A percentile compares a stretch with the other conserved stretches of the same genome.
phyloP scores from a whole-genome alignment of 306 rosid species.

The Prunus davidiana region DNA sequence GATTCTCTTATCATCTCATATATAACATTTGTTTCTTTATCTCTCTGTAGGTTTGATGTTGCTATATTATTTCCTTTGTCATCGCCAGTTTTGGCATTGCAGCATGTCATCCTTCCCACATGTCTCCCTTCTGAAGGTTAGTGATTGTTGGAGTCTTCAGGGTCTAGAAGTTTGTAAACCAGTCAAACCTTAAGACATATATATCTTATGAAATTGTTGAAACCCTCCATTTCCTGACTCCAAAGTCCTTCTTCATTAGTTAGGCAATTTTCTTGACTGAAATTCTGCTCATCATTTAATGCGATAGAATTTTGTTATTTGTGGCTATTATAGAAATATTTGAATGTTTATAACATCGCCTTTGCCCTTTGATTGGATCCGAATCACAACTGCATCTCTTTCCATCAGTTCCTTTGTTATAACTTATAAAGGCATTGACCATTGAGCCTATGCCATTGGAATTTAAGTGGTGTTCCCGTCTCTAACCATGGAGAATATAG shows the following conservation, averaged over 20 bases:
- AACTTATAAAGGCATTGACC: neutral
- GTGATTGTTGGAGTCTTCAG: slow-evolving; percentile 21
- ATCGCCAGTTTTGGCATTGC: slow-evolving; percentile 87
- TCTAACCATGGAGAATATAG: neutral
- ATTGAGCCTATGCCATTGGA: neutral
- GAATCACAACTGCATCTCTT: neutral
- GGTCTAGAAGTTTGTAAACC: neutral
- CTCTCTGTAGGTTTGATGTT: slow-evolving; percentile 71
- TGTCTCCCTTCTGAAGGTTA: slow-evolving; percentile 50
- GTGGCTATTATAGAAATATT: neutral
- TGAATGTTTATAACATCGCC: neutral
- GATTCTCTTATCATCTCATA: neutral
- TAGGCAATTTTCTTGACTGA: neutral
- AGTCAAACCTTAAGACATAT: neutral
- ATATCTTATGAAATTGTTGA: neutral
- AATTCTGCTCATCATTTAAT: neutral
- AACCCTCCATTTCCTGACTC: neutral
- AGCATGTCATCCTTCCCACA: slow-evolving; percentile 62
- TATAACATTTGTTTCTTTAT: slow-evolving; percentile 7
- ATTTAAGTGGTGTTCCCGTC: neutral
- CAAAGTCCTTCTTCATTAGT: neutral
- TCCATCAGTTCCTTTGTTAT: neutral
- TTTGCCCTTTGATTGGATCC: neutral
- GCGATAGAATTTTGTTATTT: neutral
- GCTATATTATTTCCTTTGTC: slow-evolving; percentile 65